Base-by-base conservation (phyloP, 2,329 filamentous ascomycete genomes). In the Ophiocordyceps robertsii region DNA sequence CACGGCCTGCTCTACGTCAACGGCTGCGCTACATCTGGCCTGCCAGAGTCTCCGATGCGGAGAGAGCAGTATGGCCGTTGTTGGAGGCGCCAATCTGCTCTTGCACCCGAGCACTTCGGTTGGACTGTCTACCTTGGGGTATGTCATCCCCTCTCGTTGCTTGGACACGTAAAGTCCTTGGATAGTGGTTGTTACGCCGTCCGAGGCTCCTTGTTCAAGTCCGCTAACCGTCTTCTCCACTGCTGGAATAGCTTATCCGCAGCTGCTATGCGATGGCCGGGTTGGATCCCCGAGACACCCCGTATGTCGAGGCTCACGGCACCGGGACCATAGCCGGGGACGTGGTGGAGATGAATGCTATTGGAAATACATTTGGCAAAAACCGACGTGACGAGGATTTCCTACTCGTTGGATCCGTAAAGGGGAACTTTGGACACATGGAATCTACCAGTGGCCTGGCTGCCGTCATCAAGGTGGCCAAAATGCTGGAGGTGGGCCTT, bases 1-100 rank as follows among this genome's bases (percentile, higher is more conserved):
- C 44, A 72, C 69, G 4, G 70, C 67, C 7, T 73, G 69, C 47
- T 72, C 69, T 1, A 66, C 66, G 4, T 65, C 62, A 43, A 53
- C 72, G 46, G 60, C 66, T 13, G 68, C 68, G 13, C 51, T 73
- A 17, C 68, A 73, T 43, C 53, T 64, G 39, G 70, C 69, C 3
- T 67, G 63, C 49, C 68, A 72, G 53, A 65, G 62, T 45, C 50
- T 73, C 41, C 56, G 63, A n/a, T 48, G 59, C 1, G 65, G 67
- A 10, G 67, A 74, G 43, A 64, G 63, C 0, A 58, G 52, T 21
- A 51, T 59, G 40, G 66, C 69, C 1, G 56, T 72, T 17, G 66
- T 67, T 4, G 66, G 64, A 19, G 66, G 65, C 33, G 30, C 30
- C 30, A 32, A 32, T 32, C 30, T 32, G 4, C 30, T 32, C 14